phyloP scores from a whole-genome alignment of 768 basidiomycete genomes.

The Pleurotus eryngii region DNA sequence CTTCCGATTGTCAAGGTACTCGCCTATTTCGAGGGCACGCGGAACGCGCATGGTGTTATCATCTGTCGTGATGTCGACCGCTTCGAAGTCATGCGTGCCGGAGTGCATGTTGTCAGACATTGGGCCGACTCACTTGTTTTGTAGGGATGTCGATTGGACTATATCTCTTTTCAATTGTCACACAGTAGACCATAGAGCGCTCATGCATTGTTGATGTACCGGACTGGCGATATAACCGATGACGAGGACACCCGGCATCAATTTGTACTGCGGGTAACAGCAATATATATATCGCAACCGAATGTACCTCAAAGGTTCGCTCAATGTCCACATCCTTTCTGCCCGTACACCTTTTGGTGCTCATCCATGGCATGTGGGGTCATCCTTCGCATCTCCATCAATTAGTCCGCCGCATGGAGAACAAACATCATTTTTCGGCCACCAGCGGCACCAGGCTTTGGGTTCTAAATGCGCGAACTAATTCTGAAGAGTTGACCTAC shows the following conservation, averaged over 20 bases:
- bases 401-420: conserved; percentile 31
- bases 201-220: too few relatives aligned
- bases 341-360: conserved; percentile 42
- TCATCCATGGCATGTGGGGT: conserved; percentile 81
- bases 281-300: not conserved
- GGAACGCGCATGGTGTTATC: conserved; percentile 71
- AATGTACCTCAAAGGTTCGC: not conserved
- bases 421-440: conserved; percentile 16
- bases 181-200: too few relatives aligned
- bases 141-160: not conserved
- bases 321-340: not conserved
- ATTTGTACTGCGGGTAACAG: not conserved
- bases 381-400: conserved; percentile 53
- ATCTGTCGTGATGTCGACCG: conserved; percentile 63
- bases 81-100: conserved; percentile 54
- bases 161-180: not conserved
- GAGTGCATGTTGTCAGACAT: conserved; percentile 65
- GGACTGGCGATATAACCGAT: not conserved
- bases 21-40: conserved; percentile 57
- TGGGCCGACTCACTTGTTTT: conserved; percentile 64
- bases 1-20: conserved; percentile 72
- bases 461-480: not conserved
- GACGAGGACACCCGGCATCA: conserved; percentile 5
- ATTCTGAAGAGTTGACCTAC: conserved; percentile 1
- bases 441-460: conserved; percentile 16